Evolutionary conservation across 1,284 basidiomycete genomes (phyloP).

Genomic region (Coriolopsis trogii): DNA sequence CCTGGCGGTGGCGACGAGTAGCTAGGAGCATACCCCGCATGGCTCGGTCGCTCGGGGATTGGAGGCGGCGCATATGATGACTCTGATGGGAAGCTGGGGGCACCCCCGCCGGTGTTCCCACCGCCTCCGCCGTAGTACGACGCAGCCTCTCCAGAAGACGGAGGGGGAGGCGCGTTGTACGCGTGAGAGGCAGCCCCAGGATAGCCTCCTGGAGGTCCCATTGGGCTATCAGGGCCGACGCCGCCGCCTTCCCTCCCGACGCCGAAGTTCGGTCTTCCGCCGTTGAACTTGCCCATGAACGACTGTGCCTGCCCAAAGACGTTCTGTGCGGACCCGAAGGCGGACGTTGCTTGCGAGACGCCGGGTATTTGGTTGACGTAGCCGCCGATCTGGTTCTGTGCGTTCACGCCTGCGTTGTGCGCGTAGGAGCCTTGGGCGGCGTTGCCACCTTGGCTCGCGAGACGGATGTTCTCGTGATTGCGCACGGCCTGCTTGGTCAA

Average conservation of each 20-base stretch:
- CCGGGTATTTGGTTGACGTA: conserved; percentile 56
- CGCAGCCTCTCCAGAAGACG: conserved; percentile 15
- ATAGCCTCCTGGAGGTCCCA: conserved; percentile 2
- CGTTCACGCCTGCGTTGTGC: conserved; percentile 46
- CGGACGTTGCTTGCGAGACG: conserved; percentile 28
- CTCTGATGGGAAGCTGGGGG: background rate
- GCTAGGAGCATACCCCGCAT: conserved; percentile 18
- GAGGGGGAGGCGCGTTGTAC: conserved; percentile 9
- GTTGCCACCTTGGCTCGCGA: conserved; percentile 44
- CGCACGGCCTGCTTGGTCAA: conserved; percentile 70
- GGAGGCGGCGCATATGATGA: conserved; percentile 14
- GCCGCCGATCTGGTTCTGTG: conserved; percentile 48
- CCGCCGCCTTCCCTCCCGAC: conserved; percentile 12
- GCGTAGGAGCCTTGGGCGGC: conserved; percentile 49
- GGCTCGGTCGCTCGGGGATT: conserved; percentile 2
- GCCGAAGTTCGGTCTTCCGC: conserved; percentile 16
- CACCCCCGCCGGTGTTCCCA: background rate
- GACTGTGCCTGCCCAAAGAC: conserved; percentile 41
- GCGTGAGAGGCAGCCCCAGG: conserved; percentile 11
- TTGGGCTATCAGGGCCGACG: conserved; percentile 3
- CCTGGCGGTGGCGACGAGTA: conserved; percentile 21
- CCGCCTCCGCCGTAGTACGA: conserved; percentile 16
- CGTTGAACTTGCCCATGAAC: conserved; percentile 35
- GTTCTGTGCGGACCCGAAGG: conserved; percentile 3
- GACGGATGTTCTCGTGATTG: conserved; percentile 73